These are phyloP conservation scores for Tilletia walkeri DNA, from an alignment of 1,284 basidiomycete species.

Conservation along the genomic window DNA sequence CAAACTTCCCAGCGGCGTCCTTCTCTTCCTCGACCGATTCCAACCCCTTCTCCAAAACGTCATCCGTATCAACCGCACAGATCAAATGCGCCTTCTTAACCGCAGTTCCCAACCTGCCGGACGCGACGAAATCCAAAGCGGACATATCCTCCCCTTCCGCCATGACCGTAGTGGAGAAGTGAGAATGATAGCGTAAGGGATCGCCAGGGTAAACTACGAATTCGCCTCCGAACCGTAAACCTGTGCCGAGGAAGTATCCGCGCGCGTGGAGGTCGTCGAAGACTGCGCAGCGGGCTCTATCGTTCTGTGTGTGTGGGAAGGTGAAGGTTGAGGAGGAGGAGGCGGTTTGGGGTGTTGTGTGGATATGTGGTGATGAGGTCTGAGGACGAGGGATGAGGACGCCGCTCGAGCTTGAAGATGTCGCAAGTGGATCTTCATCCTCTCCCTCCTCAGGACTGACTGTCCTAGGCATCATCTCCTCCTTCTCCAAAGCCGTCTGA, in stretches of 20 bases:
- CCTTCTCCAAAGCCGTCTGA: constrained; percentile 62
- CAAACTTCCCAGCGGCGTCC: constrained; percentile 10
- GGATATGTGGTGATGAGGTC: not conserved
- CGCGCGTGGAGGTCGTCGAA: constrained; percentile 76
- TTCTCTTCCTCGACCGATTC: constrained; percentile 1
- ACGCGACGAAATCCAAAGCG: constrained; percentile 90
- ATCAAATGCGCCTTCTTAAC: constrained; percentile 95
- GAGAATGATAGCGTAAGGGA: constrained; percentile 91
- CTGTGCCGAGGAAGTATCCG: constrained; percentile 80
- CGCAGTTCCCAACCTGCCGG: constrained; percentile 89
- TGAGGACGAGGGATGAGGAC: constrained; percentile 16
- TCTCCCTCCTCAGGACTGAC: not conserved
- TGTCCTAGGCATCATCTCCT: constrained; percentile 37
- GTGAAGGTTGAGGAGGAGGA: constrained; percentile 27
- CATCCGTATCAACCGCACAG: constrained; percentile 61
- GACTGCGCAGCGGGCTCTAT: constrained; percentile 73
- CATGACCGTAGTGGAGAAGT: constrained; percentile 80
- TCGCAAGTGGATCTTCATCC: constrained; percentile 67
- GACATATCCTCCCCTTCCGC: constrained; percentile 57
- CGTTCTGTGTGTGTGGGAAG: constrained; percentile 67
- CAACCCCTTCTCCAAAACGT: constrained; percentile 18
- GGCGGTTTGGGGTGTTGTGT: not conserved
- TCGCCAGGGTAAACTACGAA: constrained; percentile 98
- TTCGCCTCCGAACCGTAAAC: constrained; percentile 90
- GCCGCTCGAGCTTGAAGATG: constrained; percentile 25